Base-by-base conservation (phyloP, 164 flowering plant species). In the Nymphaea colorata region DNA sequence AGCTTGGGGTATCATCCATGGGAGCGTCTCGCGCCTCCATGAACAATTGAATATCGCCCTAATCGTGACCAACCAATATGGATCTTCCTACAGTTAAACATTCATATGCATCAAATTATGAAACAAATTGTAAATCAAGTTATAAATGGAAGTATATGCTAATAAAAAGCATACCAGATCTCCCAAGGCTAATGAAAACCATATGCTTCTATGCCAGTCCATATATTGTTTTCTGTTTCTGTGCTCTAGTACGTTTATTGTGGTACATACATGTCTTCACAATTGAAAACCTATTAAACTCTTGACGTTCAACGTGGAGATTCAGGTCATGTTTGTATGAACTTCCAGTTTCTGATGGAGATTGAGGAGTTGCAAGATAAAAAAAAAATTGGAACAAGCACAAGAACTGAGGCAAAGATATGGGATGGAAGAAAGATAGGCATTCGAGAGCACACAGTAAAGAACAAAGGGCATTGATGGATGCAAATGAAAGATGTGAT, bases 391-490 rank as follows among this genome's bases (percentile, higher is more conserved):
- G 66, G 91, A 89, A 68, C 87, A 89, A 72, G 96, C 92, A 43
- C 96, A 87, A 72, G 92, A 89, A 74, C 76, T 81, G 67, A 80
- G 96, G 69, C 84, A 68, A 63, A 80, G 66, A 64, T 89, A 92
- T 75, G 96, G 90, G 77, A 73, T 87, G 75, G 96, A 88, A 75
- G 98, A 93, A 84, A 81, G 86, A 76, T 82, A 77, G 71, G 96
- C 97, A n/a, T 76, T 80, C 81, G 55, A 87, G 78, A 79, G 87
- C 85, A 74, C 88, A 93, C 76, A 86, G 88, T 43, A 79, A 78
- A 77, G 92, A 96, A n/a, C 98, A 89, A 75, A 84, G 86, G 69
- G 84, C 85, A 64, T 76, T 90, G 73, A 42, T 83, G 70, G 89
- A 93, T 79, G 96, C 97, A 67, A 89, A 85, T 76, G 76, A 79